Base-by-base conservation (phyloP, 1,284 basidiomycete species). In the Tilletiaria anomala region DNA sequence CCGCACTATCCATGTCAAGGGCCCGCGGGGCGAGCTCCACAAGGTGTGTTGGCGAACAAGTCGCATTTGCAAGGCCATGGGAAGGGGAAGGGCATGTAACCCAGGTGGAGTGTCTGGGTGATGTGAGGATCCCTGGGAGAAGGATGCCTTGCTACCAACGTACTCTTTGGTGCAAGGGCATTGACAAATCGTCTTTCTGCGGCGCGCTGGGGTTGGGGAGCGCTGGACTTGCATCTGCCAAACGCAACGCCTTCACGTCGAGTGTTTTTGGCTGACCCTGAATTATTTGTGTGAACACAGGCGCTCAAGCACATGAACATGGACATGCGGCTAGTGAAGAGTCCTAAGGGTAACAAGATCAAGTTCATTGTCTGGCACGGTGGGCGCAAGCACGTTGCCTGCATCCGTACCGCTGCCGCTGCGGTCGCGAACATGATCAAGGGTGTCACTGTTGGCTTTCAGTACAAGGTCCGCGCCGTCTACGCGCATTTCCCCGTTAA, bases 401-500 rank as follows among this genome's bases (percentile, higher is more conserved):
- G 89, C 75, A 75, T 99, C 58, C 79, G 88, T 63, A 97, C 93
- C 32, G 87, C 97, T 72, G 82, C 81, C 72, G 88, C 83, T 59
- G 71, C 88, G 61, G 89, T 99, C 64, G 78, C 78, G 70, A 97
- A 99, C 77, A 88, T 97, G 88, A 78, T 97, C 71, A 89, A 75
- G 61, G 91, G 38, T 60, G 88, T 94, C 50, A 39, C 38, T 17
- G 31, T 32, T 14, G 38, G 38, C 14, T 39, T 39, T 21, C 80
- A 82, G 68, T 99, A 99, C 80, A 97, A 97, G 82, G 67, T 68
- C 65, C 58, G 69, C 41, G 60, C 89, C 29, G 93, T 97, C 47
- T 99, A 97, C 70, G 93, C 93, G 66, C 93, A 99, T 78, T 99
- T 99, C 78, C 93, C 93, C 55, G 94, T 99, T 77, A 97, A 99